Evolutionary conservation across 2,329 filamentous ascomycete genomes (phyloP), one percentile per base, ranked within the genome.

Genomic region (Grosmannia serpens): DNA sequence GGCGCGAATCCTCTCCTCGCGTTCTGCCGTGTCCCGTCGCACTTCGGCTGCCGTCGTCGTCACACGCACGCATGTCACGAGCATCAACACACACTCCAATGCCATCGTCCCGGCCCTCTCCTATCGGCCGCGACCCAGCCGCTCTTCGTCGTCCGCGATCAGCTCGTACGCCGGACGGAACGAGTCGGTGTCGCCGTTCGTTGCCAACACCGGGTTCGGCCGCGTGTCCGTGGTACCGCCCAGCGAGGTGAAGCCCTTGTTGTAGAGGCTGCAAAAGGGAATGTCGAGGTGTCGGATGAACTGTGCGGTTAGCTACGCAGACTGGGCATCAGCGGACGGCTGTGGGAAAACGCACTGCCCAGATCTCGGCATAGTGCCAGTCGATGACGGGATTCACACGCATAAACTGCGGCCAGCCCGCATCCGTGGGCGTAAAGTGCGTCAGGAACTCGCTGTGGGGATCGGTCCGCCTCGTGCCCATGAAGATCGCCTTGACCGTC

Each of bases 341-440:
- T 8, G 8, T 22, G 11, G 31, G 47, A 29, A 52, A 31, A 46
- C 89, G 77, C 68, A 95, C 91, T 22, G 85, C 83, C 94, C 94
- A 97, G 57, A 97, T 92, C 70, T 97, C 92, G 13, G 84, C 82
- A 71, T 96, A 96, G 70, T 94, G 89, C 94, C 94, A 99, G 72
- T 99, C 94, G 68, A 99, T 91, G 11, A 99, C 88, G 0, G 94
- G 92, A 71, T 99, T 91, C 61, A 97, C 80, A 60, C 94, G 83
- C 85, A 97, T 91, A 67, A 97, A 96, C 50, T 79, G 75, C 41
- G 94, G 94, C 94, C 94, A 99, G 2, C 87, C 91, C 41, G 81
- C 77, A 71, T 97, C 94, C 5, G 94, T 99, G 55, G 80, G 81
- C 69, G 95, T 89, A 69, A 97, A 97, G 71, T 88, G 84, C 46